phyloP scores from a whole-genome alignment of 2,329 filamentous ascomycete species.

The Pyrenochaeta sp. region DNA sequence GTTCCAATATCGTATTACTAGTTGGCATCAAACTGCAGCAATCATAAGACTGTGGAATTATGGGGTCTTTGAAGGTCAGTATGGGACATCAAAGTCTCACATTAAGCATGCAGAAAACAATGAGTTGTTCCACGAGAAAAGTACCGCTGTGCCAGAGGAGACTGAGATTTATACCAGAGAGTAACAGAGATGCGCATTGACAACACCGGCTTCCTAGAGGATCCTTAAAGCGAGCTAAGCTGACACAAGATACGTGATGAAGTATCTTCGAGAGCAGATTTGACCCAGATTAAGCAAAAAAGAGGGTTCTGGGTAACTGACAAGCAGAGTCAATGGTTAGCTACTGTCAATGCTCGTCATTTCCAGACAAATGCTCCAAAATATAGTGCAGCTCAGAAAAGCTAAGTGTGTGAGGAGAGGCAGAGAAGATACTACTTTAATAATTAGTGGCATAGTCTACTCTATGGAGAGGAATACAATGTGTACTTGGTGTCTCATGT shows the following conservation, averaged over 20 bases:
- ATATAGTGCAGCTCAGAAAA: too few species aligned
- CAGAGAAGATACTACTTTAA: too few species aligned
- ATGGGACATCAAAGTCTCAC: background rate
- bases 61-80: background rate
- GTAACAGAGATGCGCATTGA: background rate
- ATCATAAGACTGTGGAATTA: background rate
- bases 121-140: background rate
- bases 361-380: too few species aligned
- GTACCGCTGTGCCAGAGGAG: background rate
- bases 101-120: background rate
- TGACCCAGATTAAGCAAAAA: too few species aligned
- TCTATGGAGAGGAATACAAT: too few species aligned
- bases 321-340: too few species aligned
- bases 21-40: too few species aligned
- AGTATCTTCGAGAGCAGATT: background rate
- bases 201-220: background rate
- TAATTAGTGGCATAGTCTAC: too few species aligned
- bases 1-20: background rate
- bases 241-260: background rate
- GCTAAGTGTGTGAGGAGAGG: too few species aligned
- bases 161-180: background rate
- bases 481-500: too few species aligned
- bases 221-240: background rate
- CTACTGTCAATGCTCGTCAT: too few species aligned
- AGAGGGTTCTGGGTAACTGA: too few species aligned